Percentiles rank a stretch among this genome's conserved stretches.
These are phyloP conservation scores for Cerrena zonata DNA, from an alignment of 1,284 basidiomycete genomes.

Conservation along the genomic window DNA sequence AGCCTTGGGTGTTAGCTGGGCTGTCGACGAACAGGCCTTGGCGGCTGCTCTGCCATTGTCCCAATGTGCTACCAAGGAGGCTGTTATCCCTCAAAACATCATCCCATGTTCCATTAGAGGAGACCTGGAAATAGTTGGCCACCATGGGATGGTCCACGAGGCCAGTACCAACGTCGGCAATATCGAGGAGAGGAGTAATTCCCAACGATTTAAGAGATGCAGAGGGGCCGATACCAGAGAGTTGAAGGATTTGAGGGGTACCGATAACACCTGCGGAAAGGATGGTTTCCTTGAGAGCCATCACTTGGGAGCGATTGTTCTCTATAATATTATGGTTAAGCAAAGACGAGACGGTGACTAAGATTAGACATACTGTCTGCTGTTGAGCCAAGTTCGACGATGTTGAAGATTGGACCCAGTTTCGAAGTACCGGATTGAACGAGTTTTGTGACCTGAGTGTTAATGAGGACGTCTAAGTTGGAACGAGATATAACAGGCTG, in stretches of 20 bases:
- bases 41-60: slow-evolving; percentile 18
- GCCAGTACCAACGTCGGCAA: slow-evolving; percentile 28
- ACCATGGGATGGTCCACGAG: slow-evolving; percentile 33
- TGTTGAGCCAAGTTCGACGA: slow-evolving; percentile 28
- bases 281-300: slow-evolving; percentile 15
- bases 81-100: slow-evolving; percentile 12
- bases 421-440: slow-evolving; percentile 21
- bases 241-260: slow-evolving; percentile 12
- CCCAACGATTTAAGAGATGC: slow-evolving; percentile 13
- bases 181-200: slow-evolving; percentile 26
- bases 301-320: slow-evolving; percentile 16
- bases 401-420: slow-evolving; percentile 24
- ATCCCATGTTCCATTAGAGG: slow-evolving; percentile 17
- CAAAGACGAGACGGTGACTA: not conserved
- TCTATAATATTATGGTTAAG: slow-evolving; percentile 7
- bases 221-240: slow-evolving; percentile 17
- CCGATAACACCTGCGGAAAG: slow-evolving; percentile 14
- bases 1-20: slow-evolving; percentile 19
- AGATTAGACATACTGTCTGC: slow-evolving; percentile 13
- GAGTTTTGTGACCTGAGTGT: slow-evolving; percentile 36
- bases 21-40: slow-evolving; percentile 22
- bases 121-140: slow-evolving; percentile 12
- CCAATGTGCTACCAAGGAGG: slow-evolving; percentile 2
- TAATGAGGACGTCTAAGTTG: slow-evolving; percentile 40
- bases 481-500: slow-evolving; percentile 25